Base-by-base conservation (phyloP, 176 grass and related monocot species). In the Juncus inflexus region DNA sequence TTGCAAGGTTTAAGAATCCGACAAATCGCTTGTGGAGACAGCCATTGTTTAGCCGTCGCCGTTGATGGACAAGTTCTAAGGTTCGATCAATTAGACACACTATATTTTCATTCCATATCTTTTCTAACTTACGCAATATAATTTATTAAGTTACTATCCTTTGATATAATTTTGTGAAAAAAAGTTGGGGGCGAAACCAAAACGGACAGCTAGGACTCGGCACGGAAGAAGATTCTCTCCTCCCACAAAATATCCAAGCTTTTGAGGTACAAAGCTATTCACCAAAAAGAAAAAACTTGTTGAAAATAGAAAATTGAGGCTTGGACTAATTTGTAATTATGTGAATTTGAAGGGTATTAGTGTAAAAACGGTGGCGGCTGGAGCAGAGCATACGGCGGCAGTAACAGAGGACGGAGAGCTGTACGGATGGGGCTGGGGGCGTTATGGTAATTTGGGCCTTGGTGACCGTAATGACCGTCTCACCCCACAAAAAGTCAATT, bases 351-450 rank as follows among this genome's bases (percentile, higher is more conserved):
- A 99, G 94, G 88, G 94, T 55, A 76, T 92, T 80, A 58, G 58
- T 74, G 88, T 99, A 43, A 99, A 99, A 84, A 99, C 89, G 88
- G 84, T 99, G 54, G 94, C 94, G 75, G 94, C 94, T 40, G 94
- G 94, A 65, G 94, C 94, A 2, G 94, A 99, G 78, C 94, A 99
- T 79, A 99, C 94, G 0, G 88, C 88, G 73, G 88, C 88, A 76
- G 80, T 99, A 75, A 92, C 94, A 62, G 88, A 99, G 89, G 85
- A 99, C 63, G 94, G 94, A 36, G 78, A 92, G n/a, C 81, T 92
- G 13, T 99, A 92, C 45, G 94, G 94, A 78, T 99, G 94, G 94
- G 94, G 94, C 41, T 99, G 94, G 94, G 94, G 94, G 60, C 83
- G 85, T 75, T 99, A 99, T 59, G 94, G 94, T 58, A 99, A 99